These are phyloP conservation scores for Cadophora sp. DNA, from an alignment of 2,329 filamentous ascomycete genomes.

Conservation along the genomic window DNA sequence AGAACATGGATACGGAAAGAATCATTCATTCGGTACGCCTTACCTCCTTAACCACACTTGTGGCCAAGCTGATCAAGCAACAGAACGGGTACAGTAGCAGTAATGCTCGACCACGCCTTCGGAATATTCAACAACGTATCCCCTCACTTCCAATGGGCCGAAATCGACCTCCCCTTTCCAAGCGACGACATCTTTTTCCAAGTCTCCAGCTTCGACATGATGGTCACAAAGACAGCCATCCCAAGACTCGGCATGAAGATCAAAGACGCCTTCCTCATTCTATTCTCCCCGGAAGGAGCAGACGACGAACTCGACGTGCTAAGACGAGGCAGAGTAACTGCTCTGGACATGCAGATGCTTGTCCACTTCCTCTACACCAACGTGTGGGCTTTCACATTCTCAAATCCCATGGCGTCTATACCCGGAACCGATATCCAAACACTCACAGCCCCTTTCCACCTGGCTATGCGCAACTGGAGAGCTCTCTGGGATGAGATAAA, in stretches of 20 bases:
- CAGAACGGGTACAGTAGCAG: constrained; percentile 38
- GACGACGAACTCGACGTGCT: constrained; percentile 35
- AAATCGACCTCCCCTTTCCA: constrained; percentile 43
- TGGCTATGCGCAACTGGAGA: constrained; percentile 42
- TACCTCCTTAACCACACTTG: neutral
- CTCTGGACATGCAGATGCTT: constrained; percentile 45
- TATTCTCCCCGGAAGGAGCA: constrained; percentile 35
- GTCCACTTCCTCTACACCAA: constrained; percentile 44
- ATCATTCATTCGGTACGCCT: constrained; percentile 40
- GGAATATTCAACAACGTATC: constrained; percentile 45
- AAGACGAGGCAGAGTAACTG: constrained; percentile 33
- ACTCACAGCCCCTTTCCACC: constrained; percentile 39
- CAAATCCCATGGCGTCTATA: constrained; percentile 36
- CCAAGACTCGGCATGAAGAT: constrained; percentile 40
- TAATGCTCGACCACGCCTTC: constrained; percentile 44
- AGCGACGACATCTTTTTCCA: constrained; percentile 41
- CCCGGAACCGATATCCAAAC: constrained; percentile 29
- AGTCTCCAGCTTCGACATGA: constrained; percentile 38
- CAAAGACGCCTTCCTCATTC: constrained; percentile 40
- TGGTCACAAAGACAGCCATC: constrained; percentile 29
- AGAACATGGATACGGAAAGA: constrained; percentile 42
- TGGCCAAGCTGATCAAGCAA: constrained; percentile 1
- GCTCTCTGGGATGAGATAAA: constrained; percentile 43
- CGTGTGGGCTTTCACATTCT: constrained; percentile 41
- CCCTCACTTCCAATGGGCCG: constrained; percentile 44